Evolutionary conservation across 2,329 filamentous ascomycete species (phyloP).

Genomic region (Epichloe hybrida): DNA sequence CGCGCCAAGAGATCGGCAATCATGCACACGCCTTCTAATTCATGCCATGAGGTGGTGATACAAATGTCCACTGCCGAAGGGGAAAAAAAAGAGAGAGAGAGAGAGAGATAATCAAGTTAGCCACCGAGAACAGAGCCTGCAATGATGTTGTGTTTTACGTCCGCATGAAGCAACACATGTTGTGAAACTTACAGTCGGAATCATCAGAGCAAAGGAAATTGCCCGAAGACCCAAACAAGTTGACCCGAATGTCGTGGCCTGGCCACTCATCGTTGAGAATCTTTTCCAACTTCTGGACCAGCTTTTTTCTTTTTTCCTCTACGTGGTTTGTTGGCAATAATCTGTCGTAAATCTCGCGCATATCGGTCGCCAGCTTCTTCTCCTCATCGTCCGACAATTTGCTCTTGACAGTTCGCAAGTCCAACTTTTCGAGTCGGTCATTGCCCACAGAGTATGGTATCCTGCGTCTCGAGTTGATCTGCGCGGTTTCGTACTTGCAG

Average conservation of each 20-base stretch:
- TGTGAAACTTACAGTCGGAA: conserved; percentile 65
- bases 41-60: conserved; percentile 82
- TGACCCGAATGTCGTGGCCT: conserved; percentile 74
- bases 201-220: conserved; percentile 91
- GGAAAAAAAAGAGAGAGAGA: neutral
- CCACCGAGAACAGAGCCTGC: neutral
- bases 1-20: conserved; percentile 75
- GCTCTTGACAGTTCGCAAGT: conserved; percentile 58
- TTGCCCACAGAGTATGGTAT: conserved; percentile 88
- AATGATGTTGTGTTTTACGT: neutral
- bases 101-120: conserved; percentile 5
- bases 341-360: conserved; percentile 71
- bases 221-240: conserved; percentile 95
- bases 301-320: conserved; percentile 56
- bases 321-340: conserved; percentile 73
- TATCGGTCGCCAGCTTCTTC: conserved; percentile 62
- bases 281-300: conserved; percentile 78
- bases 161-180: neutral
- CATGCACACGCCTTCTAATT: conserved; percentile 78
- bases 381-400: conserved; percentile 61
- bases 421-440: conserved; percentile 59
- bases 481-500: conserved; percentile 82
- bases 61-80: conserved; percentile 71
- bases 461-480: conserved; percentile 66
- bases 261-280: conserved; percentile 89